These are phyloP conservation scores for Papiliotrema fonsecae DNA, from an alignment of 1,284 basidiomycete species.

Conservation along the genomic window DNA sequence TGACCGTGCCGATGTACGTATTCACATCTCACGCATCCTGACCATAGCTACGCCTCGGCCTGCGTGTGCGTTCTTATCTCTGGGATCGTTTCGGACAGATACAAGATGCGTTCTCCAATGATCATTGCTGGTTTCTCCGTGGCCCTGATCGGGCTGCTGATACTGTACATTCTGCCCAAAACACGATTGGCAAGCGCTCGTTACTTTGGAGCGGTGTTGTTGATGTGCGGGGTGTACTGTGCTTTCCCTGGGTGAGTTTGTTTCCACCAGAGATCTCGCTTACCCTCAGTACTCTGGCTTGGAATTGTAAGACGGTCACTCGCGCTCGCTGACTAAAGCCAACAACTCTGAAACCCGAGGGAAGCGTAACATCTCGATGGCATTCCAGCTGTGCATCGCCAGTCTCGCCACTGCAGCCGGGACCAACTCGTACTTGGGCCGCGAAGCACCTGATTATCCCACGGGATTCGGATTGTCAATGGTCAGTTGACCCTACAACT, in stretches of 20 bases:
- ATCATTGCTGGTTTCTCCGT: slow-evolving; percentile 15
- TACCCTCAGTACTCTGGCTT: background rate
- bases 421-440: slow-evolving; percentile 18
- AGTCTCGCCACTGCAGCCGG: slow-evolving; percentile 12
- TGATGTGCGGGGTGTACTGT: slow-evolving; percentile 4
- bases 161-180: slow-evolving; percentile 21
- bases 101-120: slow-evolving; percentile 12
- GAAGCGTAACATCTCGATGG: slow-evolving; percentile 20
- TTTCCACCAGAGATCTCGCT: background rate
- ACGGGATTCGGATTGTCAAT: background rate
- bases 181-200: slow-evolving; percentile 13
- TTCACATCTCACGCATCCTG: background rate
- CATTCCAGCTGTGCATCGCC: slow-evolving; percentile 15
- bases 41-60: slow-evolving; percentile 8
- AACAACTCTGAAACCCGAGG: slow-evolving; percentile 17
- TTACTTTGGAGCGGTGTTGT: slow-evolving; percentile 15
- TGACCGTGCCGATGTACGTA: slow-evolving; percentile 18
- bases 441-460: background rate
- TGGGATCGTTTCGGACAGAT: slow-evolving; percentile 14
- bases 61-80: slow-evolving; percentile 2
- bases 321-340: background rate
- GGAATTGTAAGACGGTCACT: background rate
- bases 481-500: too few species aligned
- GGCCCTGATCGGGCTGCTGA: slow-evolving; percentile 20
- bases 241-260: slow-evolving; percentile 4